Evolutionary conservation across 2,329 filamentous ascomycete genomes (phyloP).

Genomic region (Alternaria angustiovoidea): DNA sequence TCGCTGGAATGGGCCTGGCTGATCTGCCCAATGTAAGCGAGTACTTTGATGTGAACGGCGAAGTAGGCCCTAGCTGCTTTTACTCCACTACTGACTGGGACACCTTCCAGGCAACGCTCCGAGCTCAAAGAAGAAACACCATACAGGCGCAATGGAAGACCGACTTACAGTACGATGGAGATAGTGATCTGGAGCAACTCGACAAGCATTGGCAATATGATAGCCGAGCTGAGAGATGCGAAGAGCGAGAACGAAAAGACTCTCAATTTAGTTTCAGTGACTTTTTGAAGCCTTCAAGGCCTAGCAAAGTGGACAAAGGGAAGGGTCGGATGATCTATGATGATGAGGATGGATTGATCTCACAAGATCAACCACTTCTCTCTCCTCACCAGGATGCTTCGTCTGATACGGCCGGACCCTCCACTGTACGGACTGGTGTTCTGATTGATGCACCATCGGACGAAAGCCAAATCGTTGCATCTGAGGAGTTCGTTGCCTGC

Average conservation of each 20-base stretch:
- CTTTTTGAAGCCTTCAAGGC: constrained; percentile 1
- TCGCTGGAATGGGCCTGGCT: neutral
- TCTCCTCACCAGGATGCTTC: neutral
- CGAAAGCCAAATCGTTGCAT: neutral
- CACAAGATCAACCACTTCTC: neutral
- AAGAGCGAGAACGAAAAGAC: constrained; percentile 11
- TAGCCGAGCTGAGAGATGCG: neutral
- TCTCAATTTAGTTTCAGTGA: constrained; percentile 7
- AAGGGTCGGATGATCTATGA: constrained; percentile 5
- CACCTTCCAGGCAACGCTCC: constrained; percentile 9
- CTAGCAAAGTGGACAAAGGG: constrained; percentile 13
- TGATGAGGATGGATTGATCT: neutral
- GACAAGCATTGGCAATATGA: neutral
- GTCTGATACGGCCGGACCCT: neutral
- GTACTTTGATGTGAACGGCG: constrained; percentile 7
- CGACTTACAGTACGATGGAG: constrained; percentile 1
- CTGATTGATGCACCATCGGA: neutral
- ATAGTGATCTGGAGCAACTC: neutral
- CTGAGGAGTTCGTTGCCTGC: neutral
- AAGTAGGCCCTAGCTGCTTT: constrained; percentile 13
- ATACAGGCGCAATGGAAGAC: neutral
- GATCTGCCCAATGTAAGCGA: constrained; percentile 14
- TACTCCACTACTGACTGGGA: constrained; percentile 16
- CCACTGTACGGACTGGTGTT: neutral
- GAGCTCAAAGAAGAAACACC: neutral